These are phyloP conservation scores for Mucor velutinosus DNA, from an alignment of 371 early-diverging fungal species.

Conservation along the genomic window DNA sequence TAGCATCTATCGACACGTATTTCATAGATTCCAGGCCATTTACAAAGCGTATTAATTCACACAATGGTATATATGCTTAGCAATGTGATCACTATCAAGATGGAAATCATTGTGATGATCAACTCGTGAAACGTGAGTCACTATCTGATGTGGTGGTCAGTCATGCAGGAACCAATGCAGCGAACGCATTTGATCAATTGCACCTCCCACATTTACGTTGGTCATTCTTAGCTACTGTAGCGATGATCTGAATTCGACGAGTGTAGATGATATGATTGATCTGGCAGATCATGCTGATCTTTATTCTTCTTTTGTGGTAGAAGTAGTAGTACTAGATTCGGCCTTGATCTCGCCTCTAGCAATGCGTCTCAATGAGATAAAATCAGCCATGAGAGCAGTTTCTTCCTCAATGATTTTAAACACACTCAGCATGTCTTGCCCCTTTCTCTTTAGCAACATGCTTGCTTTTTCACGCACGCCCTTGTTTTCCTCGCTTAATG, in stretches of 20 bases:
- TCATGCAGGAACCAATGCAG: neutral
- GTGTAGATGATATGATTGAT: too few species aligned
- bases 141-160: neutral
- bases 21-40: neutral
- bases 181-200: neutral
- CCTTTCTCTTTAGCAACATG: conserved; percentile 87
- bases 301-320: neutral
- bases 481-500: conserved; percentile 57
- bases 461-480: conserved; percentile 30
- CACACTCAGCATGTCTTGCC: conserved; percentile 82
- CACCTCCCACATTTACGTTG: neutral
- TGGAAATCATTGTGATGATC: neutral
- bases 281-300: neutral
- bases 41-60: neutral
- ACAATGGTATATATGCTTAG: neutral
- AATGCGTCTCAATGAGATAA: conserved; percentile 11
- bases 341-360: conserved; percentile 4
- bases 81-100: neutral
- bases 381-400: conserved; percentile 17
- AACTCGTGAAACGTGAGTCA: neutral
- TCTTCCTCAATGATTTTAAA: conserved; percentile 47
- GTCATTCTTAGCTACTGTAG: neutral
- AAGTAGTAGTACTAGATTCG: too few species aligned
- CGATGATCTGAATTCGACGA: too few species aligned
- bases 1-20: neutral